These are phyloP conservation scores for Picochlorum sp. DNA, from an alignment of 139 green algal species.

Conservation along the genomic window DNA sequence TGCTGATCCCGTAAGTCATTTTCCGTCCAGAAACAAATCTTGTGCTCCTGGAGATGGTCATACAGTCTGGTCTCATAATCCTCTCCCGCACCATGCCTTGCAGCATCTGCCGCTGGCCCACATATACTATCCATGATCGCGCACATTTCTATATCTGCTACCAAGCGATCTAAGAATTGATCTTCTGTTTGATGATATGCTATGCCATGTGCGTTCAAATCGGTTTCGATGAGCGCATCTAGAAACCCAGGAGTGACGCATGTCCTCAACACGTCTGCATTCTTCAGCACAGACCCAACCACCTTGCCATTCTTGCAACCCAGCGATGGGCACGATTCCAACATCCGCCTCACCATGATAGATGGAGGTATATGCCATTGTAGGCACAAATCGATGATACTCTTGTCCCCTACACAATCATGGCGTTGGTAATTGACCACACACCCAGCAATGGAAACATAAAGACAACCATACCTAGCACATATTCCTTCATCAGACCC, in stretches of 20 bases:
- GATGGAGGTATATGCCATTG: constrained; percentile 62
- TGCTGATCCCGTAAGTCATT: constrained; percentile 57
- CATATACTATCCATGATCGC: constrained; percentile 3
- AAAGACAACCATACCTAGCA: constrained; percentile 16
- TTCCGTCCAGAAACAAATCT: constrained; percentile 73
- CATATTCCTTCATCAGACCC: constrained; percentile 22
- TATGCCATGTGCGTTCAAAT: neutral
- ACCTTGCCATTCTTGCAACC: neutral
- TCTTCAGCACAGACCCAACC: constrained; percentile 32
- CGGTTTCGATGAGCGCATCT: too few relatives aligned
- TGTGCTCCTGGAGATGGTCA: constrained; percentile 33
- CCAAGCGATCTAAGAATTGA: constrained; percentile 8
- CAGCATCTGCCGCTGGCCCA: constrained; percentile 8
- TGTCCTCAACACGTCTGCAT: constrained; percentile 6
- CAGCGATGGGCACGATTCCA: constrained; percentile 16
- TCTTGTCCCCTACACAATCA: constrained; percentile 32
- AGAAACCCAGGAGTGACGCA: neutral
- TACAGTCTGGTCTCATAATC: constrained; percentile 69
- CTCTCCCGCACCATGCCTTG: constrained; percentile 30
- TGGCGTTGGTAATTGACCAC: neutral
- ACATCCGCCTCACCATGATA: constrained; percentile 55
- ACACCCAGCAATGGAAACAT: neutral
- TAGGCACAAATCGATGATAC: constrained; percentile 51
- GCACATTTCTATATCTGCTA: constrained; percentile 12
- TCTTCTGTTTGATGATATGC: neutral